Conservation (phyloP, 1,284 basidiomycete genomes). For the Porogramme epimiltina region DNA sequence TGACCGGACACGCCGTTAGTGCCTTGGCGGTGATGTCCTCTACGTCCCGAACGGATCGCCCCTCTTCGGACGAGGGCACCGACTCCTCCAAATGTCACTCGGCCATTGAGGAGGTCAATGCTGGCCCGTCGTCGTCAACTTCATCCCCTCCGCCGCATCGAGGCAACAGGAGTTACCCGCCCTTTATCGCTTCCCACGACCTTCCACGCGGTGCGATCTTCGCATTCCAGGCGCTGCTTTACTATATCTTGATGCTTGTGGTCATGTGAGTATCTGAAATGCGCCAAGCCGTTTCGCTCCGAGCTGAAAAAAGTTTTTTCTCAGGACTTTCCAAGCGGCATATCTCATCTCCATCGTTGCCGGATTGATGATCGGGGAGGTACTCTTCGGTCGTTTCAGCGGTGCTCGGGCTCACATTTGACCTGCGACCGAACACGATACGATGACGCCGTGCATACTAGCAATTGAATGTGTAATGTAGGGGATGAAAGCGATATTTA, state of each 20-base stretch:
- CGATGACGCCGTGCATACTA: no score
- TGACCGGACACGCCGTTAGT: conserved; percentile 1
- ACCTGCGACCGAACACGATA: no score
- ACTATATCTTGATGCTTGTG: conserved; percentile 67
- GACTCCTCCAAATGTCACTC: background rate
- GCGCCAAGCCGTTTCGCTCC: background rate
- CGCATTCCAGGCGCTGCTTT: conserved; percentile 55
- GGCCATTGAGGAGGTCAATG: conserved; percentile 18
- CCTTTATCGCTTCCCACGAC: conserved; percentile 64
- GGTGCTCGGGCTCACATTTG: background rate
- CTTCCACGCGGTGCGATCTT: conserved; percentile 61
- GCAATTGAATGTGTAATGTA: no score
- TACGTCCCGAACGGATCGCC: background rate
- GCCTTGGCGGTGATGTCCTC: conserved; percentile 8
- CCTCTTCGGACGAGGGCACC: background rate
- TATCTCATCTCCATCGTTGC: conserved; percentile 66
- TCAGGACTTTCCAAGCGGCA: conserved; percentile 74
- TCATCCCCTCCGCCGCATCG: no score
- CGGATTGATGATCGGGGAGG: conserved; percentile 67
- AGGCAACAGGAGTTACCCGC: conserved; percentile 38
- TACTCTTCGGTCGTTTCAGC: conserved; percentile 58
- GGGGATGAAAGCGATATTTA: no score
- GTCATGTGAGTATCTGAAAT: conserved; percentile 57
- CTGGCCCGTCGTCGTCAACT: conserved; percentile 4
- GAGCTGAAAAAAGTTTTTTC: conserved; percentile 11